A percentile compares a stretch with the other conserved stretches of the same genome.
Evolutionary conservation across 2,329 filamentous ascomycete species (phyloP).

Genomic region (Colletotrichum graminicola): DNA sequence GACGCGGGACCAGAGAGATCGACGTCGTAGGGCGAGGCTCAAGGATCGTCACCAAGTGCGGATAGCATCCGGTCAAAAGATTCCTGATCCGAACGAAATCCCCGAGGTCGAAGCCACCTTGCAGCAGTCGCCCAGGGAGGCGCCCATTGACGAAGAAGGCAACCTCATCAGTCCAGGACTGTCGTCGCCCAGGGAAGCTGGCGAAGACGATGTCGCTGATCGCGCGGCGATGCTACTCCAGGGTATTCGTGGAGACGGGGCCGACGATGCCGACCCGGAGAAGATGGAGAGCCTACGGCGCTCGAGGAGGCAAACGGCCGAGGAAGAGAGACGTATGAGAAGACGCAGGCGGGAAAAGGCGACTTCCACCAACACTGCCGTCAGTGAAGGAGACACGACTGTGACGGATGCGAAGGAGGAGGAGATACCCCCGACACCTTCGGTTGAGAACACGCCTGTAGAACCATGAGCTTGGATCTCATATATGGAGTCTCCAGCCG

Average conservation of each 20-base stretch:
- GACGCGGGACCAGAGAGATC: slow-evolving; percentile 88
- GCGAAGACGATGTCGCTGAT: slow-evolving; percentile 82
- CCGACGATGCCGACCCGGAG: slow-evolving; percentile 63
- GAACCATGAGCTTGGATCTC: slow-evolving; percentile 40
- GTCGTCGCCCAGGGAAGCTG: slow-evolving; percentile 58
- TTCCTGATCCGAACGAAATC: slow-evolving; percentile 78
- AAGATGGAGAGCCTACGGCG: slow-evolving; percentile 72
- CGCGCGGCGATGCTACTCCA: slow-evolving; percentile 86
- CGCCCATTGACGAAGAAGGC: slow-evolving; percentile 61
- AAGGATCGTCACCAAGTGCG: slow-evolving; percentile 93
- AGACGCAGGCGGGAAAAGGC: slow-evolving; percentile 75
- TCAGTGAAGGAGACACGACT: slow-evolving; percentile 40
- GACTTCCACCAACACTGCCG: slow-evolving; percentile 51
- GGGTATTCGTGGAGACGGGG: slow-evolving; percentile 78
- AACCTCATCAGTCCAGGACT: slow-evolving; percentile 65
- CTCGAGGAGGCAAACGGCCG: slow-evolving; percentile 76
- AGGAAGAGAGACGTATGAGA: slow-evolving; percentile 79
- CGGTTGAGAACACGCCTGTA: slow-evolving; percentile 41
- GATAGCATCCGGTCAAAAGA: slow-evolving; percentile 87
- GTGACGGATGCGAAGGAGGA: slow-evolving; percentile 40
- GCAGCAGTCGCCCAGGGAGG: slow-evolving; percentile 52
- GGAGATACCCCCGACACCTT: slow-evolving; percentile 42
- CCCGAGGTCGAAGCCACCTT: slow-evolving; percentile 64
- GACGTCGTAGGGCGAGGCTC: slow-evolving; percentile 85
- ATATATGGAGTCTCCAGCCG: slow-evolving; percentile 28